Percentiles rank a stretch among this genome's conserved stretches.
Conservation (phyloP, 306 rosid genomes). For the Senna siamea region DNA sequence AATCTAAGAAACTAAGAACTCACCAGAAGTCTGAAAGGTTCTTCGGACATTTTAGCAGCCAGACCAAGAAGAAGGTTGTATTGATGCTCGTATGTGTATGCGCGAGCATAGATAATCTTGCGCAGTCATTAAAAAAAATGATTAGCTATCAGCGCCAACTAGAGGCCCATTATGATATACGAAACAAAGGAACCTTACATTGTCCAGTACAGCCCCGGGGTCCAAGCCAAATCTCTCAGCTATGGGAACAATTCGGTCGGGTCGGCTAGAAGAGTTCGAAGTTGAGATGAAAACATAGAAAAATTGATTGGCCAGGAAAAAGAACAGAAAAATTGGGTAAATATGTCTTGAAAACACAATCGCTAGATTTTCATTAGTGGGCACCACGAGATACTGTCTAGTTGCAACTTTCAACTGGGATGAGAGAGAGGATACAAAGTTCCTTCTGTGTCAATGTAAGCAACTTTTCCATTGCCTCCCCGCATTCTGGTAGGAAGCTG, state of each 20-base stretch:
- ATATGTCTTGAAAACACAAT: constrained; percentile 22
- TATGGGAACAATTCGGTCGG: constrained; percentile 86
- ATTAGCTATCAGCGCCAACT: constrained; percentile 42
- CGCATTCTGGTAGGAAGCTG: constrained; percentile 90
- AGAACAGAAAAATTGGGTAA: constrained; percentile 8
- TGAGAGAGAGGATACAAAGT: constrained; percentile 75
- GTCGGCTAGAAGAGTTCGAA: constrained; percentile 63
- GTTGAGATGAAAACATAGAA: constrained; percentile 43
- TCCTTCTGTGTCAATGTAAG: constrained; percentile 97
- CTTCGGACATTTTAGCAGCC: constrained; percentile 97
- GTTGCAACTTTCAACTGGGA: not conserved
- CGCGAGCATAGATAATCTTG: constrained; percentile 95
- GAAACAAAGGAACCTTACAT: constrained; percentile 56
- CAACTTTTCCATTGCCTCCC: constrained; percentile 98
- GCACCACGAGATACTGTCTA: not conserved
- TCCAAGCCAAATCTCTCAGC: constrained; percentile 99
- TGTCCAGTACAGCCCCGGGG: constrained; percentile 93
- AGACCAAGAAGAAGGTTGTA: constrained; percentile 85
- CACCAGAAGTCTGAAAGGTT: constrained; percentile 96
- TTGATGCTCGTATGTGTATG: constrained; percentile 96
- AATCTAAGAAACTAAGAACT: constrained; percentile 32
- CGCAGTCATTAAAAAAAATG: constrained; percentile 34
- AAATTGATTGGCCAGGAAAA: constrained; percentile 4
- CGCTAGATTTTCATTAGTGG: constrained; percentile 12
- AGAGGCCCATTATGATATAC: constrained; percentile 12